phyloP scores from a whole-genome alignment of 179 eudicot species.

The Amaranthus tricolor region DNA sequence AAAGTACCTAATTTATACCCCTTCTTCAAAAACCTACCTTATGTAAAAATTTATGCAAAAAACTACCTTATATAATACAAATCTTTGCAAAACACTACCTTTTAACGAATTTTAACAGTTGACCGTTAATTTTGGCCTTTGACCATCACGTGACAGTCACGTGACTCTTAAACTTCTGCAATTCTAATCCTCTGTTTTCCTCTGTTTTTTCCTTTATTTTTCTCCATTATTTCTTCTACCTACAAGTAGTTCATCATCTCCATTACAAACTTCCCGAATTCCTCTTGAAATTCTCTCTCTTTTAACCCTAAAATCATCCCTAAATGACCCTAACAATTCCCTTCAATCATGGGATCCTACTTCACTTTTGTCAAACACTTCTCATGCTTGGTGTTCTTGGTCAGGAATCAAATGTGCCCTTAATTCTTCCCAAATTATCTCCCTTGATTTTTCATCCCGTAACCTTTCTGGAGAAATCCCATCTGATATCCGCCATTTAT shows the following conservation, averaged over 20 bases:
- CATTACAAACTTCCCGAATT: constrained; percentile 1
- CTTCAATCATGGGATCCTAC: constrained; percentile 62
- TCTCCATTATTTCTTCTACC: constrained; percentile 16
- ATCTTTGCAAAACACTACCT: too few relatives aligned
- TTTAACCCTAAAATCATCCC: constrained; percentile 63
- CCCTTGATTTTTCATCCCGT: constrained; percentile 57
- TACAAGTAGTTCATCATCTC: constrained; percentile 1
- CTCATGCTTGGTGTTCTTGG: constrained; percentile 71
- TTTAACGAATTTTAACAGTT: too few relatives aligned
- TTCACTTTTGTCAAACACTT: constrained; percentile 11
- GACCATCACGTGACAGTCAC: too few relatives aligned
- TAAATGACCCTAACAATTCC: constrained; percentile 59
- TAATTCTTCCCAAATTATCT: constrained; percentile 32
- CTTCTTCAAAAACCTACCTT: too few relatives aligned
- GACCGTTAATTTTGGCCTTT: too few relatives aligned
- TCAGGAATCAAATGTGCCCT: constrained; percentile 64
- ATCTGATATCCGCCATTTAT: constrained; percentile 39
- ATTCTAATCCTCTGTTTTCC: constrained; percentile 15
- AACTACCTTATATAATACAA: too few relatives aligned
- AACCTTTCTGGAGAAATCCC: constrained; percentile 76
- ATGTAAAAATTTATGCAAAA: too few relatives aligned
- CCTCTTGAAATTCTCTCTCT: constrained; percentile 52
- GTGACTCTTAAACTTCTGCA: too few relatives aligned
- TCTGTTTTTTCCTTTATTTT: constrained; percentile 20
- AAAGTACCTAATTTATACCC: too few relatives aligned